Evolutionary conservation across 176 grass and related monocot species (phyloP).

Genomic region (Oryza glaberrima): DNA sequence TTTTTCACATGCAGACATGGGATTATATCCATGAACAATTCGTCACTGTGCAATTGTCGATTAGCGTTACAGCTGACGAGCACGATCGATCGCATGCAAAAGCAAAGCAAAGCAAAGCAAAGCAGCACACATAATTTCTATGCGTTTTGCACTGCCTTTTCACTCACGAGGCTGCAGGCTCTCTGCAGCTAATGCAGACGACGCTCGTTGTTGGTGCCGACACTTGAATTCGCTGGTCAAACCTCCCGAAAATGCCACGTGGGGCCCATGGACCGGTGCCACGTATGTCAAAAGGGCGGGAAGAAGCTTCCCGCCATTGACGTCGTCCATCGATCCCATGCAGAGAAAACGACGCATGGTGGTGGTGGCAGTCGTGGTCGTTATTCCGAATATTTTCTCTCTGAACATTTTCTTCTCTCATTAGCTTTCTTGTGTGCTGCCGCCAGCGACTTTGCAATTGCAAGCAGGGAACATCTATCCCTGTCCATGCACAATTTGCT

Average conservation of each 20-base stretch:
- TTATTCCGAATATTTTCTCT: background rate
- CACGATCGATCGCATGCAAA: background rate
- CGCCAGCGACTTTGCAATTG: background rate
- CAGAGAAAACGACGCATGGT: conserved; percentile 25
- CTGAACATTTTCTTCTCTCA: background rate
- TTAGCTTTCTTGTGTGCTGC: background rate
- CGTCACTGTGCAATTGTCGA: background rate
- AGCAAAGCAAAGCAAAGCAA: background rate
- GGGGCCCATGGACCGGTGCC: background rate
- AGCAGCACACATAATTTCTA: conserved; percentile 25
- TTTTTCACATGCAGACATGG: background rate
- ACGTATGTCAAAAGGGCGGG: background rate
- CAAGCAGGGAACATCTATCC: background rate
- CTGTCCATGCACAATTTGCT: background rate
- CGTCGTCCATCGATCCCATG: conserved; percentile 25
- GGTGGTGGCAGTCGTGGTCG: background rate
- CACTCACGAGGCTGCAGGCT: background rate
- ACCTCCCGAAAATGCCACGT: conserved; percentile 1
- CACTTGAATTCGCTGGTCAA: conserved; percentile 34
- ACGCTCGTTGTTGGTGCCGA: conserved; percentile 24
- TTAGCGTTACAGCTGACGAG: conserved; percentile 33
- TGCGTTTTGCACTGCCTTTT: background rate
- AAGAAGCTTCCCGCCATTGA: conserved; percentile 32
- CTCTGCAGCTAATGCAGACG: too few species aligned
- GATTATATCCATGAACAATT: background rate